Evolutionary conservation across 345 rosid species (phyloP).

Genomic region (Populus euphratica): DNA sequence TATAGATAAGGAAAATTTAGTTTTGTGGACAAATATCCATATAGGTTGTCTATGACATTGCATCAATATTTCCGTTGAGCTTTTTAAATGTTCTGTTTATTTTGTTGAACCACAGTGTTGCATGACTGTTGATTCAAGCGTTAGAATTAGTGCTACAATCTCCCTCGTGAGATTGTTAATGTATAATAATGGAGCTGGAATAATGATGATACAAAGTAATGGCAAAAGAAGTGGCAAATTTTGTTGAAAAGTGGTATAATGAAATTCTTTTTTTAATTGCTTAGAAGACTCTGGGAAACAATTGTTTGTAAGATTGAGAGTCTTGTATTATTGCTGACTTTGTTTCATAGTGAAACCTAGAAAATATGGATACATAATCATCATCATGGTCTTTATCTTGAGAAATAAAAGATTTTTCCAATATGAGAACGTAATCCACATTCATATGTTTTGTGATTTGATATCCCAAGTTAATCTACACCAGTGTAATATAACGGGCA

Average conservation of each 20-base stretch:
- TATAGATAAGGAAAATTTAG: background rate
- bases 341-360: background rate
- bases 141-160: background rate
- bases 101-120: background rate
- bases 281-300: background rate
- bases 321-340: background rate
- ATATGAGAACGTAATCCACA: background rate
- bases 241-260: background rate
- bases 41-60: background rate
- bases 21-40: background rate
- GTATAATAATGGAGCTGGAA: background rate
- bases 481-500: background rate
- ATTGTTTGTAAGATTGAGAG: background rate
- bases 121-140: background rate
- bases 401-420: background rate
- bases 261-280: background rate
- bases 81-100: background rate
- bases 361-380: background rate
- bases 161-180: background rate
- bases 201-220: no score
- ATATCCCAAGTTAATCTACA: background rate
- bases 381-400: background rate
- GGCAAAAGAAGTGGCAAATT: background rate
- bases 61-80: background rate
- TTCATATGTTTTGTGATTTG: background rate